A percentile compares a stretch with the other conserved stretches of the same genome.
These are phyloP conservation scores for Mycosphaerella sp. DNA, from an alignment of 2,329 filamentous ascomycete species.

Conservation along the genomic window DNA sequence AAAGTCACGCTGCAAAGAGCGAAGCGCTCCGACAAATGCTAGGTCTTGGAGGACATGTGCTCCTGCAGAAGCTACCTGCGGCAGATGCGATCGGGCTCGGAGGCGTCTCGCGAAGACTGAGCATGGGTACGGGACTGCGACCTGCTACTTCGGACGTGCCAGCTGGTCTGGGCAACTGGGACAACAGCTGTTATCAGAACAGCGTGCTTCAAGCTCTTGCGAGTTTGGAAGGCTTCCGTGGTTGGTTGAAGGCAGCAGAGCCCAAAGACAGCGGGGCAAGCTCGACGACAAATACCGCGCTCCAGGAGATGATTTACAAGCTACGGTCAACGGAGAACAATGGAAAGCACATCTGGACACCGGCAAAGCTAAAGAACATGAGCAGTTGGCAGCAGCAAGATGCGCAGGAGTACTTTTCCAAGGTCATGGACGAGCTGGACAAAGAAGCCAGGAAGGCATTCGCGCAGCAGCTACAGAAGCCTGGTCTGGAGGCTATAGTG, in stretches of 20 bases:
- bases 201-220: constrained; percentile 67
- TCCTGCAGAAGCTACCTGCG: constrained; percentile 33
- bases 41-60: constrained; percentile 34
- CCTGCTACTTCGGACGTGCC: constrained; percentile 33
- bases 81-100: constrained; percentile 29
- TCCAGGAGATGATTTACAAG: constrained; percentile 61
- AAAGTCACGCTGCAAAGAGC: constrained; percentile 34
- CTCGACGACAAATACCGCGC: constrained; percentile 35
- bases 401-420: constrained; percentile 94
- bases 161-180: constrained; percentile 75
- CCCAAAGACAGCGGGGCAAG: constrained; percentile 11
- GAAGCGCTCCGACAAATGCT: constrained; percentile 35
- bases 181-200: constrained; percentile 98
- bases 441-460: constrained; percentile 39
- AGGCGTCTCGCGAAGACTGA: constrained; percentile 29
- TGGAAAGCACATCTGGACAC: constrained; percentile 74
- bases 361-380: constrained; percentile 77
- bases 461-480: constrained; percentile 14
- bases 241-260: constrained; percentile 16
- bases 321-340: constrained; percentile 65
- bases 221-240: constrained; percentile 48
- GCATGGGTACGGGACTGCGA: constrained; percentile 17
- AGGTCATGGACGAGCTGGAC: constrained; percentile 61
- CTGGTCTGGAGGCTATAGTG: constrained; percentile 26
- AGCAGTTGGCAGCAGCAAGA: constrained; percentile 95